These are phyloP conservation scores for Mycena sp. DNA, from an alignment of 1,284 basidiomycete species.

Conservation along the genomic window DNA sequence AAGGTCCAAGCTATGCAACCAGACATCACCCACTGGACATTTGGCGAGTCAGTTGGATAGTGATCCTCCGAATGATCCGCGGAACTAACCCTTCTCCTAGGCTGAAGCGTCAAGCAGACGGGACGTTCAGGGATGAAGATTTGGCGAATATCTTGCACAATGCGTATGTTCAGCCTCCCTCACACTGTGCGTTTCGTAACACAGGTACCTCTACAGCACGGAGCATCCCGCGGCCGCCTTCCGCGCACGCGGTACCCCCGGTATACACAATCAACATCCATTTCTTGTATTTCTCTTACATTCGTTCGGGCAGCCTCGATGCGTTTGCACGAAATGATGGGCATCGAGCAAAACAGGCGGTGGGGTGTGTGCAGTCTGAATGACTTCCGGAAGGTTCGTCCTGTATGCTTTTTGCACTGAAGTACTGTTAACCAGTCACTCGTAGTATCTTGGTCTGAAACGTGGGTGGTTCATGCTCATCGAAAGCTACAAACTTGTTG, in stretches of 20 bases:
- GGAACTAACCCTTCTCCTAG: slow-evolving; percentile 4
- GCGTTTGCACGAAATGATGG: slow-evolving; percentile 85
- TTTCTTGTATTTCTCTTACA: background rate
- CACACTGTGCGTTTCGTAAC: background rate
- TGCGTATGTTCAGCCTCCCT: slow-evolving; percentile 57
- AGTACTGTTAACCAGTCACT: background rate
- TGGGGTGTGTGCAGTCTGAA: slow-evolving; percentile 90
- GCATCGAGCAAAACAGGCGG: slow-evolving; percentile 78
- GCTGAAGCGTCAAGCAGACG: slow-evolving; percentile 47
- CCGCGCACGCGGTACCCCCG: slow-evolving; percentile 81
- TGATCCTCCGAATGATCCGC: background rate
- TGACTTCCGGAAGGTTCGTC: slow-evolving; percentile 76
- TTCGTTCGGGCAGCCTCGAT: slow-evolving; percentile 53
- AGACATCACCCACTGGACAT: slow-evolving; percentile 72
- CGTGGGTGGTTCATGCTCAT: slow-evolving; percentile 50
- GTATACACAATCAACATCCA: slow-evolving; percentile 30
- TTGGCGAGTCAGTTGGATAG: slow-evolving; percentile 58
- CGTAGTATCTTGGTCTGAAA: slow-evolving; percentile 77
- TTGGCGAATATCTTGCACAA: slow-evolving; percentile 75
- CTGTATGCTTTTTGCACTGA: background rate
- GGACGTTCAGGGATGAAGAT: slow-evolving; percentile 75
- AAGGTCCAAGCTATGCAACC: slow-evolving; percentile 51
- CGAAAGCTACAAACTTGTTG: background rate
- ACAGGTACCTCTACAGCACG: slow-evolving; percentile 55
- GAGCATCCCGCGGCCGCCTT: slow-evolving; percentile 81